These are phyloP conservation scores for Annulohypoxylon truncatum DNA, from an alignment of 2,329 filamentous ascomycete genomes.

Conservation along the genomic window DNA sequence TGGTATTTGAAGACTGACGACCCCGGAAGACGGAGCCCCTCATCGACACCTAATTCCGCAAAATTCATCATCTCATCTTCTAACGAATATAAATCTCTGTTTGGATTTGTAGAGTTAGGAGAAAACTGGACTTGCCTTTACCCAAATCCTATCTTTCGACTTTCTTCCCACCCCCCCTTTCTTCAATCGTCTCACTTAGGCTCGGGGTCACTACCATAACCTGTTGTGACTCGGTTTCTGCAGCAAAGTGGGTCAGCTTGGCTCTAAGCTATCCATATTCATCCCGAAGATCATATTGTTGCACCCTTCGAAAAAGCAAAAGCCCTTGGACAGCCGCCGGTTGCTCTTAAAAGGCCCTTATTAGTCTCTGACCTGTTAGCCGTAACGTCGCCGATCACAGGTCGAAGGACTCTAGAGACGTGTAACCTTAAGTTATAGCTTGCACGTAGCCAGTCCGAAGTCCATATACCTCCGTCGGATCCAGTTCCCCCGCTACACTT, in stretches of 20 bases:
- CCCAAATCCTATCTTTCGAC: constrained; percentile 13
- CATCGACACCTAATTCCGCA: constrained; percentile 15
- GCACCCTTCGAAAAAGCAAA: constrained; percentile 17
- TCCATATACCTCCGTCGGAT: constrained; percentile 2
- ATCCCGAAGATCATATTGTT: constrained; percentile 12
- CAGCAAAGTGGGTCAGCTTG: constrained; percentile 27
- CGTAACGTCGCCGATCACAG: neutral
- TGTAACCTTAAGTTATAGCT: neutral
- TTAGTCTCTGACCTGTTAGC: constrained; percentile 4
- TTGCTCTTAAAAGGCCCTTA: neutral
- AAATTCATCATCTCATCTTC: constrained; percentile 11
- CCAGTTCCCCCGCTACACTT: constrained; percentile 6
- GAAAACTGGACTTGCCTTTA: constrained; percentile 16
- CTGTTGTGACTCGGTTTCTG: constrained; percentile 16
- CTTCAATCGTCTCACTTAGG: constrained; percentile 10
- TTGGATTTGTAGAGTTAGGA: neutral
- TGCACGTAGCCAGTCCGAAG: neutral
- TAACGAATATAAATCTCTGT: constrained; percentile 20
- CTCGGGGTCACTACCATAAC: constrained; percentile 10
- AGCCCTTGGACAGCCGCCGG: constrained; percentile 1
- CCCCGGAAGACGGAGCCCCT: constrained; percentile 31
- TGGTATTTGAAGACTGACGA: constrained; percentile 30
- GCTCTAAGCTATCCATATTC: constrained; percentile 14
- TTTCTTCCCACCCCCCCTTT: constrained; percentile 8
- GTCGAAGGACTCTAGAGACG: neutral